phyloP scores from a whole-genome alignment of 1,284 basidiomycete species.

The Rhizopogon hawkerae region DNA sequence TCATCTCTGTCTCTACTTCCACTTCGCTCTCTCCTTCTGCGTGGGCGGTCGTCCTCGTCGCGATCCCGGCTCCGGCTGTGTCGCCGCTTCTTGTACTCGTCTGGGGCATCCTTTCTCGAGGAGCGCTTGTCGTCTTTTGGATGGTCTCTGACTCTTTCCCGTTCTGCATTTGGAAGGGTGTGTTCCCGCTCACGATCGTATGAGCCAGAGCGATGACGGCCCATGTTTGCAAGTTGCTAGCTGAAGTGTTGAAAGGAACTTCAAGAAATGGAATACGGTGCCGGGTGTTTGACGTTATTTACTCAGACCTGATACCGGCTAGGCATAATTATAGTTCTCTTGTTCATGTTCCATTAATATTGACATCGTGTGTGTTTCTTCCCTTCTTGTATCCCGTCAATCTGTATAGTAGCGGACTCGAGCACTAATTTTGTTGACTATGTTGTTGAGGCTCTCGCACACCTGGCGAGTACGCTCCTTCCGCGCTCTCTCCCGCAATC shows the following conservation, averaged over 20 bases:
- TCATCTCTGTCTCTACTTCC: slow-evolving; percentile 33
- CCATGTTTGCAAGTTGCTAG: slow-evolving; percentile 20
- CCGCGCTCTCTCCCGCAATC: slow-evolving; percentile 17
- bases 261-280: no score
- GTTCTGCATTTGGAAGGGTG: slow-evolving; percentile 13
- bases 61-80: slow-evolving; percentile 36
- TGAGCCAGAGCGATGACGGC: slow-evolving; percentile 35
- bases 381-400: background rate
- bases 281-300: background rate
- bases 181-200: slow-evolving; percentile 29
- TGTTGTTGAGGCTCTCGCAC: background rate
- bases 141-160: background rate
- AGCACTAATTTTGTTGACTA: background rate
- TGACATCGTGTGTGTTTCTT: background rate
- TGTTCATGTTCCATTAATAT: background rate
- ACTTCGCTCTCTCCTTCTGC: slow-evolving; percentile 38
- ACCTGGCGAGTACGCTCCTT: slow-evolving; percentile 16
- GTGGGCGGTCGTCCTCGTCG: slow-evolving; percentile 30
- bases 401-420: background rate
- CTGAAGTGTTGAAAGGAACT: background rate
- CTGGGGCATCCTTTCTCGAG: slow-evolving; percentile 28
- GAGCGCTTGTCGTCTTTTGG: slow-evolving; percentile 22
- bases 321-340: background rate
- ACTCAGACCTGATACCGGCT: background rate
- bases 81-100: slow-evolving; percentile 27